phyloP scores from a whole-genome alignment of 257 asterid species.

The Dorcoceras hygrometricum region DNA sequence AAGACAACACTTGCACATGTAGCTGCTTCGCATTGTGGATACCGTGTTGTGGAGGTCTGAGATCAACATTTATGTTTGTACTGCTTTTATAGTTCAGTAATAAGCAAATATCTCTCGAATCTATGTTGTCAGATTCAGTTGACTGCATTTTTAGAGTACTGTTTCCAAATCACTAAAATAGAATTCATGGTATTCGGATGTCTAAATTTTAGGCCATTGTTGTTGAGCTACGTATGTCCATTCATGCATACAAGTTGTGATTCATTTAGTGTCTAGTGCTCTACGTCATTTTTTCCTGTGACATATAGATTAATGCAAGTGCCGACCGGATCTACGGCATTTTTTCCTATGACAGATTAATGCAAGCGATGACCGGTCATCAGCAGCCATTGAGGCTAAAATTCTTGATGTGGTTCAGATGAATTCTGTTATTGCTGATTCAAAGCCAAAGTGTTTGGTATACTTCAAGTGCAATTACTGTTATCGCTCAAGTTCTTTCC shows the following conservation, averaged over 20 bases:
- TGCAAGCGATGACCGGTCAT: slow-evolving; percentile 96
- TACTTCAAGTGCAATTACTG: slow-evolving; percentile 36
- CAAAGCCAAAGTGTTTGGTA: slow-evolving; percentile 98
- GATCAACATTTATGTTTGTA: slow-evolving; percentile 14
- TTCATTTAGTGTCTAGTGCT: slow-evolving; percentile 2
- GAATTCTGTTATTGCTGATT: slow-evolving; percentile 83
- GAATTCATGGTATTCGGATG: slow-evolving; percentile 5
- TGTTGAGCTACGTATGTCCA: slow-evolving; percentile 2
- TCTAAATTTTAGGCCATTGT: slow-evolving; percentile 11
- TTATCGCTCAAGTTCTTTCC: slow-evolving; percentile 5
- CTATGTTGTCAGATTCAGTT: slow-evolving; percentile 20
- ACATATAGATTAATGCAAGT: slow-evolving; percentile 98
- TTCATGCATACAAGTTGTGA: slow-evolving; percentile 7
- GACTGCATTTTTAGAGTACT: slow-evolving; percentile 8
- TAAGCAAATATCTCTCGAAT: slow-evolving; percentile 19
- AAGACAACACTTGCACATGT: slow-evolving; percentile 99
- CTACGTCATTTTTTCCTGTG: slow-evolving; percentile 30
- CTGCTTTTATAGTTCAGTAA: slow-evolving; percentile 5
- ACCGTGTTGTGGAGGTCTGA: slow-evolving; percentile 91
- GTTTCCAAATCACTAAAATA: slow-evolving; percentile 12
- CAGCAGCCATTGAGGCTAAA: slow-evolving; percentile 80
- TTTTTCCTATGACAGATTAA: slow-evolving; percentile 65
- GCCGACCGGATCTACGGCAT: slow-evolving; percentile 60
- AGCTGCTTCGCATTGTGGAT: slow-evolving; percentile 96
- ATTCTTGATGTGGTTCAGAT: slow-evolving; percentile 90